These are phyloP conservation scores for Fibroporia radiculosa DNA, from an alignment of 768 basidiomycete genomes.

Conservation along the genomic window DNA sequence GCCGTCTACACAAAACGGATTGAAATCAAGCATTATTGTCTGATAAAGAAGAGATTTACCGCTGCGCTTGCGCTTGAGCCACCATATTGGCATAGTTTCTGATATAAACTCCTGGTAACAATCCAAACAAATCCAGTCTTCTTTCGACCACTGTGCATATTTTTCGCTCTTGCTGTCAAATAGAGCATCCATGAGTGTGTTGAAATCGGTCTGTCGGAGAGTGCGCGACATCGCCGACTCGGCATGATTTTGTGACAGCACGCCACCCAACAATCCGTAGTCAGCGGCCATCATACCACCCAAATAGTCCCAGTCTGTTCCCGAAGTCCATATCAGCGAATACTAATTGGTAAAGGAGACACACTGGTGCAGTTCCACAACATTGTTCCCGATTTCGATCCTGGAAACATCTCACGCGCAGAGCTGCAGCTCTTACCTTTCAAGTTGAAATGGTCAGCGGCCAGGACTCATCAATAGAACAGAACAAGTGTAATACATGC, in stretches of 20 bases:
- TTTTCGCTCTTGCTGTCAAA: neutral
- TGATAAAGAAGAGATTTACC: neutral
- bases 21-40: neutral
- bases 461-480: too few species aligned
- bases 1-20: neutral
- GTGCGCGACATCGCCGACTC: neutral
- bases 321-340: too few species aligned
- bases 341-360: neutral
- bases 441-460: neutral
- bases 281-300: neutral
- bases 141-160: neutral
- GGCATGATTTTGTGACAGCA: neutral
- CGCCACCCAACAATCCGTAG: neutral
- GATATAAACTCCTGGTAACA: neutral
- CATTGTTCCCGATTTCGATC: neutral
- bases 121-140: neutral
- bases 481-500: neutral
- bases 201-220: neutral
- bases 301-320: neutral
- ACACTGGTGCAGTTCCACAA: neutral
- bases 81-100: neutral
- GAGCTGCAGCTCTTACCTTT: neutral
- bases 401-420: neutral
- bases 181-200: neutral
- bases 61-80: neutral